Evolutionary conservation across 2,329 filamentous ascomycete genomes (phyloP), one percentile per base, ranked within the genome.

Genomic region (Monosporascus sp.): DNA sequence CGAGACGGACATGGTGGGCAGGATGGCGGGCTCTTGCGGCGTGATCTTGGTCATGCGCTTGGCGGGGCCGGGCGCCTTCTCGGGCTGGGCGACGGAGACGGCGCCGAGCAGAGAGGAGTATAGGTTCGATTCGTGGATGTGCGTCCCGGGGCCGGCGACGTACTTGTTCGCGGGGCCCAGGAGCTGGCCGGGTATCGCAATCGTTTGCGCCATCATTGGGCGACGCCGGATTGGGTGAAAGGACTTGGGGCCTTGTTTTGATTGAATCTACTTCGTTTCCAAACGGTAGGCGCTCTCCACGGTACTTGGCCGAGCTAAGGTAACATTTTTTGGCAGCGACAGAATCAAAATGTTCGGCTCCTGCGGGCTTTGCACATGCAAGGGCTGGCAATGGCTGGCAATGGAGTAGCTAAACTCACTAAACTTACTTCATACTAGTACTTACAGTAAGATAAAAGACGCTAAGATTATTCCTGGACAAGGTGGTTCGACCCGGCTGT

Each of bases 81-180:
- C 70, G 2, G 77, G 72, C 49, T 76, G 72, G 27, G 75, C 73
- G 54, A 86, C 72, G 53, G 77, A 71, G 57, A 93, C 82, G 41
- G 81, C 80, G 47, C 92, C 93, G 48, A 91, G 81, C 56, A 97
- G 84, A 20, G 92, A 96, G 54, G 92, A 86, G 69, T 88, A 88
- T 61, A 97, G 82, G 54, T 85, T 81, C 57, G 83, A 78, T 58
- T 87, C 78, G 72, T 90, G 81, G 59, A 96, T 78, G 70, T 97
- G 90, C 0, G 91, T 96, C 59, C 93, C 94, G 11, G 89, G 77
- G 15, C 93, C 93, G 27, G 90, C 81, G 41, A 79, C 72, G 71
- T 87, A 92, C 60, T 83, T 81, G 51, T 80, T 75, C 18, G 78
- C 72, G 18, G 86, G 73, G 31, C 89, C 92, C 41, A 99, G 82